A percentile compares a stretch with the other conserved stretches of the same genome.
phyloP scores from a whole-genome alignment of 225 moss, liverwort and hornwort genomes.

The Physcomitrellopsis africana region DNA sequence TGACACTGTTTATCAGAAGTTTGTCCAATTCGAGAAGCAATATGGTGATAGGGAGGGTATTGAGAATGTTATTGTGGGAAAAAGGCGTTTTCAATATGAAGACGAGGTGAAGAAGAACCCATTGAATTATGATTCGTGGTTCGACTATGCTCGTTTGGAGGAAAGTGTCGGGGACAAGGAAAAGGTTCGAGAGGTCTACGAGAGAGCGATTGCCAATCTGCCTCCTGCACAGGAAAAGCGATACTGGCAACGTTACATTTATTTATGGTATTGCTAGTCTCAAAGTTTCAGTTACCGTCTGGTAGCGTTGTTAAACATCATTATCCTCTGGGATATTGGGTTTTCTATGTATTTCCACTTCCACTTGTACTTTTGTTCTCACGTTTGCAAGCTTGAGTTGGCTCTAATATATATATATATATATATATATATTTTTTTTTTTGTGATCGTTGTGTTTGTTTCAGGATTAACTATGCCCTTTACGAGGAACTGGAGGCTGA shows the following conservation, averaged over 20 bases:
- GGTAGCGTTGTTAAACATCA: not conserved
- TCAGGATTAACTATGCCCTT: slow-evolving; percentile 68
- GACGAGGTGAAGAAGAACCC: slow-evolving; percentile 62
- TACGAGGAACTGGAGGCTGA: slow-evolving; percentile 67
- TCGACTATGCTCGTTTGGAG: slow-evolving; percentile 68
- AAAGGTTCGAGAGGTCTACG: slow-evolving; percentile 58
- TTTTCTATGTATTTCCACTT: not conserved
- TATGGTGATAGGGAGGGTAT: slow-evolving; percentile 67
- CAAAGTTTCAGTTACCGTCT: not conserved
- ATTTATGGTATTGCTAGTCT: slow-evolving; percentile 44
- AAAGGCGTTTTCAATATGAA: slow-evolving; percentile 65
- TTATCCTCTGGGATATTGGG: not conserved
- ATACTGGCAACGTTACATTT: slow-evolving; percentile 71
- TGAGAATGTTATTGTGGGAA: slow-evolving; percentile 66
- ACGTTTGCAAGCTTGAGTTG: too few species aligned
- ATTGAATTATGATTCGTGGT: slow-evolving; percentile 60
- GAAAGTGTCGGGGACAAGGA: slow-evolving; percentile 60
- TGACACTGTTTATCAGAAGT: slow-evolving; percentile 64
- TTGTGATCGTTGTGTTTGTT: not conserved
- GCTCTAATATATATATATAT: too few species aligned
- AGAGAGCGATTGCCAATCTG: slow-evolving; percentile 65
- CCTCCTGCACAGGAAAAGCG: slow-evolving; percentile 71
- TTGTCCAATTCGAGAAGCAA: slow-evolving; percentile 67
- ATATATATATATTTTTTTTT: not conserved
- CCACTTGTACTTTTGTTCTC: not conserved